Conservation (phyloP, 208 protist species). For the Trypanosomatidae sp. region DNA sequence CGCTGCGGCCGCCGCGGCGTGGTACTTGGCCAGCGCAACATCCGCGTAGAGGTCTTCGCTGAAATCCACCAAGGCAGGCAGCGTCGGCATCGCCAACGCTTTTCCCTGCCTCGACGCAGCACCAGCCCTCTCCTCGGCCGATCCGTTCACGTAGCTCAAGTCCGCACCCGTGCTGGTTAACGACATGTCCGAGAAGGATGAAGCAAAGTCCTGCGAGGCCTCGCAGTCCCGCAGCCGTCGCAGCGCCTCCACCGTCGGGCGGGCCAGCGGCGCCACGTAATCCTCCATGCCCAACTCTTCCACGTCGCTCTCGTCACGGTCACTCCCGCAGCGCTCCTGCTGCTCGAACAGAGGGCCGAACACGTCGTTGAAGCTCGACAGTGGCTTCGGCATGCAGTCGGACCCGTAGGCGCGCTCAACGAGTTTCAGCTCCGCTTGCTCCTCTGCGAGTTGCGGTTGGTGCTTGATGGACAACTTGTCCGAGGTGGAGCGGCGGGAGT, state of each 20-base stretch:
- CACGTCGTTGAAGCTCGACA: slow-evolving; percentile 37
- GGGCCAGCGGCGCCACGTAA: slow-evolving; percentile 13
- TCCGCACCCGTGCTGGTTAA: slow-evolving; percentile 3
- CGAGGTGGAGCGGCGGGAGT: slow-evolving; percentile 8
- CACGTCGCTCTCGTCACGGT: slow-evolving; percentile 37
- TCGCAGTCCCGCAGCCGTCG: slow-evolving; percentile 1
- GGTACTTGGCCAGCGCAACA: slow-evolving; percentile 24
- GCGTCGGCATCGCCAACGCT: neutral
- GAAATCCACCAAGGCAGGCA: slow-evolving; percentile 9
- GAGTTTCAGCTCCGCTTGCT: slow-evolving; percentile 41
- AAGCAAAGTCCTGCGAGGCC: neutral
- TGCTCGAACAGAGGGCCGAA: slow-evolving; percentile 48
- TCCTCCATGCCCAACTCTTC: slow-evolving; percentile 24
- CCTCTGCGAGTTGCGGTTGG: slow-evolving; percentile 33
- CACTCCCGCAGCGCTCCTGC: slow-evolving; percentile 62
- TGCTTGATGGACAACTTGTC: slow-evolving; percentile 18
- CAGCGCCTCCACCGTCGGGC: neutral
- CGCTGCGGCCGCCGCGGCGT: too few relatives aligned
- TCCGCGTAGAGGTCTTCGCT: slow-evolving; percentile 12
- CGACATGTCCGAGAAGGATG: slow-evolving; percentile 5
- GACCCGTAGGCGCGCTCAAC: slow-evolving; percentile 35
- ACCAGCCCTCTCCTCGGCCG: neutral
- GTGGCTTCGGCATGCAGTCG: slow-evolving; percentile 31
- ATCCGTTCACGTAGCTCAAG: neutral
- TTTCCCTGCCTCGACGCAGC: neutral